Conservation (phyloP, 805 yeast genomes). For the Ogataea salicorniae region DNA sequence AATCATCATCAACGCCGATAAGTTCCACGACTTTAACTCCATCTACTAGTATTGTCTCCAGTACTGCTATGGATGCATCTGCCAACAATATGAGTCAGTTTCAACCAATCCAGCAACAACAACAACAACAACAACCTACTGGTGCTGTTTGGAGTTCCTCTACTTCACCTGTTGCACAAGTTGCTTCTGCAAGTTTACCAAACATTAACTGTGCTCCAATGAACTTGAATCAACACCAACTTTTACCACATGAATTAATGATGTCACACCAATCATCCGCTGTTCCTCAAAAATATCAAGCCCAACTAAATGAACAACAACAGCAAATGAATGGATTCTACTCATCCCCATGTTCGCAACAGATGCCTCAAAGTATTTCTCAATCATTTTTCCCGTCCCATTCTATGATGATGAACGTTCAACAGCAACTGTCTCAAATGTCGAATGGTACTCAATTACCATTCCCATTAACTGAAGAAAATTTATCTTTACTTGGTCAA, state of each 20-base stretch:
- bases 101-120: slow-evolving; percentile 1
- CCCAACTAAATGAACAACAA: slow-evolving; percentile 1
- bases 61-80: slow-evolving; percentile 1
- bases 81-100: slow-evolving; percentile 1
- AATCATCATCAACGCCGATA: slow-evolving; percentile 1
- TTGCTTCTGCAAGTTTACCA: too few species aligned
- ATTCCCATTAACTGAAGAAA: slow-evolving; percentile 34
- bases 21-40: slow-evolving; percentile 5
- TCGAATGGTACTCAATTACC: slow-evolving; percentile 2
- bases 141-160: too few species aligned
- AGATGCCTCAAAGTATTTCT: not conserved
- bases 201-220: too few species aligned
- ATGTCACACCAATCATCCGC: not conserved
- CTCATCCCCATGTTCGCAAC: not conserved
- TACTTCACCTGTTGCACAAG: too few species aligned
- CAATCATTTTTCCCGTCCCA: not conserved
- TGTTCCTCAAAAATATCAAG: not conserved
- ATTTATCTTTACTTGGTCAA: slow-evolving; percentile 25
- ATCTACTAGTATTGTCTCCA: slow-evolving; percentile 2
- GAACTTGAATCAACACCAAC: not conserved
- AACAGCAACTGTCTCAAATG: not conserved
- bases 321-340: not conserved
- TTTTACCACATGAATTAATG: not conserved
- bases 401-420: not conserved
- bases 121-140: not conserved